phyloP scores from a whole-genome alignment of 352 stramenopile species.

The Phytopythium delawarense region DNA sequence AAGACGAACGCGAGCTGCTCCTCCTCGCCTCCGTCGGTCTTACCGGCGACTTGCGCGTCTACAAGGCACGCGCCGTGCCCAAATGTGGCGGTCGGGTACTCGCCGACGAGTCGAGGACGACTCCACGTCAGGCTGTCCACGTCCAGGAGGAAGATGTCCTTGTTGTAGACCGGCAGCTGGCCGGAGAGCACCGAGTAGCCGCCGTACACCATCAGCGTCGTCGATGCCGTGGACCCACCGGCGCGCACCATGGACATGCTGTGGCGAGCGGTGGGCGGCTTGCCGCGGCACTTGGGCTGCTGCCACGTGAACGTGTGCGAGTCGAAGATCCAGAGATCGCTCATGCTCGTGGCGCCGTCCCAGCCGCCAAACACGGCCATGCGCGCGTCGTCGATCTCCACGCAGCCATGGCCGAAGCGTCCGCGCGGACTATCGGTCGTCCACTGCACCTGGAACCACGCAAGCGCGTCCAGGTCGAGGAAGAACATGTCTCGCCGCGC shows the following conservation, averaged over 20 bases:
- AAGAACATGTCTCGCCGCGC: conserved; percentile 88
- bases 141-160: conserved; percentile 70
- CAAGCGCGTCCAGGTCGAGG: conserved; percentile 77
- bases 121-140: conserved; percentile 53
- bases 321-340: conserved; percentile 75
- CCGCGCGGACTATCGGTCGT: conserved; percentile 73
- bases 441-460: conserved; percentile 85
- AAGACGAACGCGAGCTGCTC: conserved; percentile 57
- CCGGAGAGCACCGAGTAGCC: conserved; percentile 59
- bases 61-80: conserved; percentile 31
- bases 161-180: conserved; percentile 62
- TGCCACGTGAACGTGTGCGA: conserved; percentile 67
- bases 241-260: conserved; percentile 59
- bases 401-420: conserved; percentile 65
- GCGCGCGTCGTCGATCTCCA: conserved; percentile 61
- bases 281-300: conserved; percentile 58
- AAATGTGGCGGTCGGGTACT: conserved; percentile 64
- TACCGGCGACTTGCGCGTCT: conserved; percentile 9
- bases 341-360: conserved; percentile 73
- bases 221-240: background rate
- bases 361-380: conserved; percentile 89
- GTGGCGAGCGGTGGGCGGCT: conserved; percentile 61
- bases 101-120: conserved; percentile 58
- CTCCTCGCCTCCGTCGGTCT: conserved; percentile 12
- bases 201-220: conserved; percentile 67